Evolutionary conservation across 176 grass and related monocot genomes (phyloP).

Genomic region (Zizania latifolia): DNA sequence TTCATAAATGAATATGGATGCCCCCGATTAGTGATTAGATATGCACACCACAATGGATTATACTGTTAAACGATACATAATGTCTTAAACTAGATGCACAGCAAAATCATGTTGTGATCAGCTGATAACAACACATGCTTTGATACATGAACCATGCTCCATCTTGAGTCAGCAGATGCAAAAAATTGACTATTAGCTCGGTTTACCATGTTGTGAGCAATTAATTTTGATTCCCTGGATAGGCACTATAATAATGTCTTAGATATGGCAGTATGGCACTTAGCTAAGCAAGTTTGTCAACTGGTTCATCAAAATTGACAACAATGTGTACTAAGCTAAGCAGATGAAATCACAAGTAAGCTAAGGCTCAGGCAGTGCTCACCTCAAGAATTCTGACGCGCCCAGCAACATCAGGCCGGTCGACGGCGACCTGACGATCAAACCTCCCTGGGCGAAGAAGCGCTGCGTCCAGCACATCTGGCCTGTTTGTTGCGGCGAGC

Average conservation of each 20-base stretch:
- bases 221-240: background rate
- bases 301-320: background rate
- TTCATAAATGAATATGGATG: background rate
- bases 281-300: background rate
- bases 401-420: slow-evolving; percentile 85
- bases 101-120: background rate
- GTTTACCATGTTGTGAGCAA: background rate
- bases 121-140: background rate
- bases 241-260: background rate
- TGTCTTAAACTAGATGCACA: background rate
- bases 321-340: background rate
- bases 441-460: slow-evolving; percentile 78
- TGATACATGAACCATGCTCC: background rate
- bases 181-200: background rate
- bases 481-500: slow-evolving; percentile 82
- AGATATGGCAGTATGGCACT: background rate
- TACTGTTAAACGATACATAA: background rate
- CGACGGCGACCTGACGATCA: slow-evolving; percentile 89
- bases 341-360: background rate
- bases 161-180: background rate
- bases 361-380: background rate
- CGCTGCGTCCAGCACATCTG: slow-evolving; percentile 67
- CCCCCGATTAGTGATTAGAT: background rate
- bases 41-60: background rate
- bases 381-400: slow-evolving; percentile 93